Conservation (phyloP, 1,139 yeast genomes). For the Yarrowia galli region DNA sequence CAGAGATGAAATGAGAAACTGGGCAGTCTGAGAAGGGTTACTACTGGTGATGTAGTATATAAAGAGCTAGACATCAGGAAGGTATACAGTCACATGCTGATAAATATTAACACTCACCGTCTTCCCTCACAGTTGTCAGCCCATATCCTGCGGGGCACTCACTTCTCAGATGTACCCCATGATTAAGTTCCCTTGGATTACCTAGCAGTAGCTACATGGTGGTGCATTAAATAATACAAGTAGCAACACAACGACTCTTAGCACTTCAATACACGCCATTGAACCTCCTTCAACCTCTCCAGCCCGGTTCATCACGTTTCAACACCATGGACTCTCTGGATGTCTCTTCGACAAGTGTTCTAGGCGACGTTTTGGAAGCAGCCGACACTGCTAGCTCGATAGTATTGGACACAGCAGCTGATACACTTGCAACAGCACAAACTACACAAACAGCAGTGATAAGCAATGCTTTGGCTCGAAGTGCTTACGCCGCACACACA, state of each 20-base stretch:
- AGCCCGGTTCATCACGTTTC: constrained; percentile 3
- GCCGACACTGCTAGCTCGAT: background rate
- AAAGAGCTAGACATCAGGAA: no score
- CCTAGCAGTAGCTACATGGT: background rate
- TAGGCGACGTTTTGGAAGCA: background rate
- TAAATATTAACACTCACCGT: background rate
- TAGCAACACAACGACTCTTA: constrained; percentile 17
- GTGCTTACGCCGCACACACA: constrained; percentile 33
- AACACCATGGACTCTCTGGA: constrained; percentile 16
- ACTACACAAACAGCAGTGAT: background rate
- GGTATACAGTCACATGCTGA: no score
- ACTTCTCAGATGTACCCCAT: constrained; percentile 23
- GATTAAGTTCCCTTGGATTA: constrained; percentile 18
- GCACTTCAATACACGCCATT: constrained; percentile 21
- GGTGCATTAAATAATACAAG: constrained; percentile 4
- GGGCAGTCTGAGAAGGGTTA: background rate
- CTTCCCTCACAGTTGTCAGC: background rate
- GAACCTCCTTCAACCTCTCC: background rate
- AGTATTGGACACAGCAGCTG: background rate
- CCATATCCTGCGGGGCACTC: constrained; percentile 2
- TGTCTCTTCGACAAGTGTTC: constrained; percentile 8
- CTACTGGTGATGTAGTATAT: background rate
- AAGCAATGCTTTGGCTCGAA: constrained; percentile 14
- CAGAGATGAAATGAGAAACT: background rate
- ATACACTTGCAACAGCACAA: background rate